Percentiles rank a stretch among this genome's conserved stretches.
Conservation (phyloP, 176 grass and related monocot species). For the Oryza meyeriana region DNA sequence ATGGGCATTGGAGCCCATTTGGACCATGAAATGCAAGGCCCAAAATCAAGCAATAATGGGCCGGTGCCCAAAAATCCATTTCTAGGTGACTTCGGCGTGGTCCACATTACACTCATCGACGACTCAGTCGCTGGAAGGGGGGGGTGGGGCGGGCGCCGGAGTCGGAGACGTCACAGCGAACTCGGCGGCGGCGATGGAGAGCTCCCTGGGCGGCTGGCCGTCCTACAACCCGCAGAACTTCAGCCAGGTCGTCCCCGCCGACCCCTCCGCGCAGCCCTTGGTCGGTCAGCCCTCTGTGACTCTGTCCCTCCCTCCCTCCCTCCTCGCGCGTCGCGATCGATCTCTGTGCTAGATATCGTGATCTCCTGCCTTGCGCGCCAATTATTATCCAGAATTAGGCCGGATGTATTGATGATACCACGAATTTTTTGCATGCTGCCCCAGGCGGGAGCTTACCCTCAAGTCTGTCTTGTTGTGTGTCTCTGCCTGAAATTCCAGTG, state of each 20-base stretch:
- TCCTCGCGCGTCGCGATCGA: not conserved
- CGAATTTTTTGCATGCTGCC: not conserved
- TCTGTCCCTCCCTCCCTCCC: not conserved
- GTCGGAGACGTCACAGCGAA: not conserved
- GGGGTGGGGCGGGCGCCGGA: constrained; percentile 11
- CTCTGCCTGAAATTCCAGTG: not conserved
- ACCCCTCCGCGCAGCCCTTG: constrained; percentile 63
- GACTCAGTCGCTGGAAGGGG: not conserved
- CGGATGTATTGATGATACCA: not conserved
- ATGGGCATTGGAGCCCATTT: not conserved
- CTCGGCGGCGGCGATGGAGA: constrained; percentile 48
- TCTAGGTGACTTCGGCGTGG: no score
- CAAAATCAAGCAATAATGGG: not conserved
- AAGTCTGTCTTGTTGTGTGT: not conserved
- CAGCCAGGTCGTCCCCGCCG: constrained; percentile 74
- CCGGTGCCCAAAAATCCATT: not conserved
- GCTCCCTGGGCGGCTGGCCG: constrained; percentile 67
- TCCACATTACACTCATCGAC: not conserved
- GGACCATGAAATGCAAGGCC: not conserved
- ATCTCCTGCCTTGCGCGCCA: not conserved
- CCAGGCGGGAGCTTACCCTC: not conserved
- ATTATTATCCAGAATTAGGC: not conserved
- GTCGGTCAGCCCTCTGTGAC: constrained; percentile 47
- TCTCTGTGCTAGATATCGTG: not conserved
- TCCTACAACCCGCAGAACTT: constrained; percentile 88